Evolutionary conservation across 352 stramenopile species (phyloP), one percentile per base, ranked within the genome.

Genomic region (Phytophthora pini): DNA sequence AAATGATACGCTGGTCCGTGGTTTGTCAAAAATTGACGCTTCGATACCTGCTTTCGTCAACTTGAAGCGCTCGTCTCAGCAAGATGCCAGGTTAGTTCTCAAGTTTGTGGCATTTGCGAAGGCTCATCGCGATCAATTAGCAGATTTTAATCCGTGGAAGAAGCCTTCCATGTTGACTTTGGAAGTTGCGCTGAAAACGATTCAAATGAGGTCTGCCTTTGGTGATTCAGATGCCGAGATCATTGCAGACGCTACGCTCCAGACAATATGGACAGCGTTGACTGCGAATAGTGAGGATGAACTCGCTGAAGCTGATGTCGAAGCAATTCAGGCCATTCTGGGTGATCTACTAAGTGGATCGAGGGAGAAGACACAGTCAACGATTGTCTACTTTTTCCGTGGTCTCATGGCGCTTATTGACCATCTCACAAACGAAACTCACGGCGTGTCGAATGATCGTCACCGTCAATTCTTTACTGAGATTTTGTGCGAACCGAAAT

Each of bases 21-120:
- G 5, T 34, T 29, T 83, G 24, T 56, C 64, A 9, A 34, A 68
- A 7, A 64, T 84, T 27, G 74, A 78, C 39, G 32, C 46, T 11
- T 66, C 68, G n/a, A 69, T 88, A 10, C 53, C 52, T 3, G 59
- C 68, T 8, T 80, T 77, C 22, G 15, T 84, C 3, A 52, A 65
- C 15, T 52, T 74, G 9, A 79, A 76, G 29, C 71, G 74, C 17
- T 65, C 44, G 3, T 70, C 61, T 0, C 48, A 60, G 52, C 24
- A 62, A 56, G 70, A 72, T 51, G 65, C 51, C 10, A 58, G 47
- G 11, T 34, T 56, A 3, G 71, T 87, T 20, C 29, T 72, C 5
- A 44, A 53, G 1, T 87, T 85, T 46, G 61, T 87, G 5, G 59
- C 45, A 1, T 56, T 66, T 41, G 66, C 70, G 0, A 67, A 70